Base-by-base conservation (phyloP, 768 basidiomycete species). In the Boletus fagicola region DNA sequence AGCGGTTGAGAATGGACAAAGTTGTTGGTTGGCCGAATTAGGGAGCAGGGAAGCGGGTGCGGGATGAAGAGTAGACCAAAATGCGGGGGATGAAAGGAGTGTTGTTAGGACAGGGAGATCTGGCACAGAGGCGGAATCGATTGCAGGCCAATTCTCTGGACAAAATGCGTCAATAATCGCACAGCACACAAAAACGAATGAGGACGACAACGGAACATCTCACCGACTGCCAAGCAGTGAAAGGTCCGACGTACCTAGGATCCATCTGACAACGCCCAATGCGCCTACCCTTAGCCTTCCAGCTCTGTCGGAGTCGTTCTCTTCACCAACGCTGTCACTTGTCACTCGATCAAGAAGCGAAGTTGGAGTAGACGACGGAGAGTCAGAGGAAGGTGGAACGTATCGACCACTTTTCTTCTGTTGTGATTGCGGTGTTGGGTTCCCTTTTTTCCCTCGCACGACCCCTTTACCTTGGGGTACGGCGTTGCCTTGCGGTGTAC, bases 281-380 rank as follows among this genome's bases (percentile, higher is more conserved):
- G 83, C 87, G 31, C 83, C 82, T 13, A 88, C 79, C 20, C 92
- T 78, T 49, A 93, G 61, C 50, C 92, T 78, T 9, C 87, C 90
- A 47, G 77, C 80, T 45, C 87, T 74, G 64, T 94, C 92, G n/a
- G 71, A 66, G 51, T 87, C 85, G 44, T 72, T 80, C 71, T 94
- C 92, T 51, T 89, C 87, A 64, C 18, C 80, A 72, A 7, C 74
- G 15, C 69, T 72, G 51, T 70, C 74, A 24, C 67, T 62, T 22
- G 57, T 45, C 18, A 58, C 60, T 26, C 24, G 58, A 64, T 65
- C 60, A 52, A 50, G 49, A 33, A 56, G 57, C 2, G 68, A 62
- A 26, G 66, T 62, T 16, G 60, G 51, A 35, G 68, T 62, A 15
- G 64, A 56, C 4, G 63, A 64, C 5, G 68, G 69, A 53, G 76